A percentile compares a stretch with the other conserved stretches of the same genome.
Evolutionary conservation across 2,329 filamentous ascomycete genomes (phyloP).

Genomic region (Sphaerulina musiva): DNA sequence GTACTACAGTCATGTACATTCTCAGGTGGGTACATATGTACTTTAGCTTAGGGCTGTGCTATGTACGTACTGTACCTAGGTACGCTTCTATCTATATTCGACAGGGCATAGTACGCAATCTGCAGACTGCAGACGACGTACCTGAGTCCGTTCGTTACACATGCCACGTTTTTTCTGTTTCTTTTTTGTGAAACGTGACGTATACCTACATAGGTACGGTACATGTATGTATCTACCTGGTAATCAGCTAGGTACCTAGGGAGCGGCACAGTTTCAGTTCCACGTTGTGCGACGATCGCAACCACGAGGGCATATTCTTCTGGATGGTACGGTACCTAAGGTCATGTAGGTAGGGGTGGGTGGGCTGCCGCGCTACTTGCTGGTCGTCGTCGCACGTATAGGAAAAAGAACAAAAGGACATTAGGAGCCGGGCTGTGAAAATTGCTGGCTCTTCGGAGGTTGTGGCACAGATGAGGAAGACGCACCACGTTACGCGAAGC

Average conservation of each 20-base stretch:
- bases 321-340: too few species aligned
- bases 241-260: background rate
- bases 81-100: background rate
- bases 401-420: background rate
- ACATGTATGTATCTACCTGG: too few species aligned
- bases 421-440: too few species aligned
- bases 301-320: too few species aligned
- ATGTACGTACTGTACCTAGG: conserved; percentile 1
- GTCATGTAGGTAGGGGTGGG: too few species aligned
- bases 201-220: background rate
- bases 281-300: too few species aligned
- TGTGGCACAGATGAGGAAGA: conserved; percentile 3
- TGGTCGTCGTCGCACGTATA: background rate
- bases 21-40: too few species aligned
- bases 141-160: background rate
- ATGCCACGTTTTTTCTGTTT: conserved; percentile 6
- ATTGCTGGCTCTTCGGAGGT: background rate
- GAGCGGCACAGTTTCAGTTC: too few species aligned
- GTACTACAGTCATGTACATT: too few species aligned
- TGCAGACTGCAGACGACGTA: background rate
- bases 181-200: background rate
- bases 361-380: too few species aligned
- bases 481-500: background rate
- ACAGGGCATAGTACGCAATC: background rate
- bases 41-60: too few species aligned